phyloP scores from a whole-genome alignment of 2,329 filamentous ascomycete genomes.

The Thelonectria rubi region DNA sequence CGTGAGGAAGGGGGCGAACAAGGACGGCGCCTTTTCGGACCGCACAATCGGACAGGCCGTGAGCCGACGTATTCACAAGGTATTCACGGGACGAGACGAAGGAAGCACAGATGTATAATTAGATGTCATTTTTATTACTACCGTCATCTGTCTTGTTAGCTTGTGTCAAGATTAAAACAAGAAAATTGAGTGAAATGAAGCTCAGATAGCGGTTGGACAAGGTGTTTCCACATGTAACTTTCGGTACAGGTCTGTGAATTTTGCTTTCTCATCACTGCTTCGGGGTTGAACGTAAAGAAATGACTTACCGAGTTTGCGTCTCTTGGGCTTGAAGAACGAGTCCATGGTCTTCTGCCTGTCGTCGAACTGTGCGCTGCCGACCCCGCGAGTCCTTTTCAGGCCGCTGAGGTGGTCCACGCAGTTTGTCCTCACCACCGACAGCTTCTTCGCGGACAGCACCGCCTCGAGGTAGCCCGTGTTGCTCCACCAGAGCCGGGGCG shows the following conservation, averaged over 20 bases:
- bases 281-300: slow-evolving; percentile 26
- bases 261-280: slow-evolving; percentile 73
- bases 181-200: slow-evolving; percentile 33
- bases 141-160: slow-evolving; percentile 35
- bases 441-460: slow-evolving; percentile 39
- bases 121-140: not conserved
- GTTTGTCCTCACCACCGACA: slow-evolving; percentile 70
- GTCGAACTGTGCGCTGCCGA: slow-evolving; percentile 82
- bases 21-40: slow-evolving; percentile 65
- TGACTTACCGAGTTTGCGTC: slow-evolving; percentile 52
- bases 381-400: slow-evolving; percentile 81
- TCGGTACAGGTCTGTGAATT: slow-evolving; percentile 88
- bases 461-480: slow-evolving; percentile 62
- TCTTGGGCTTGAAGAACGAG: slow-evolving; percentile 72
- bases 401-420: slow-evolving; percentile 74
- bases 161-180: slow-evolving; percentile 32
- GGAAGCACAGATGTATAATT: slow-evolving; percentile 61
- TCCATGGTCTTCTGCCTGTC: slow-evolving; percentile 78
- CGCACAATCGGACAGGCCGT: slow-evolving; percentile 65
- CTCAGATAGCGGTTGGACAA: slow-evolving; percentile 86
- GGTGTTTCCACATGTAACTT: slow-evolving; percentile 71
- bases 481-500: slow-evolving; percentile 53
- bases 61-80: slow-evolving; percentile 66
- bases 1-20: slow-evolving; percentile 66
- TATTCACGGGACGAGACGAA: slow-evolving; percentile 67